These are phyloP conservation scores for Pyropia yezoensis DNA, from an alignment of 23 red algal species.

Conservation along the genomic window DNA sequence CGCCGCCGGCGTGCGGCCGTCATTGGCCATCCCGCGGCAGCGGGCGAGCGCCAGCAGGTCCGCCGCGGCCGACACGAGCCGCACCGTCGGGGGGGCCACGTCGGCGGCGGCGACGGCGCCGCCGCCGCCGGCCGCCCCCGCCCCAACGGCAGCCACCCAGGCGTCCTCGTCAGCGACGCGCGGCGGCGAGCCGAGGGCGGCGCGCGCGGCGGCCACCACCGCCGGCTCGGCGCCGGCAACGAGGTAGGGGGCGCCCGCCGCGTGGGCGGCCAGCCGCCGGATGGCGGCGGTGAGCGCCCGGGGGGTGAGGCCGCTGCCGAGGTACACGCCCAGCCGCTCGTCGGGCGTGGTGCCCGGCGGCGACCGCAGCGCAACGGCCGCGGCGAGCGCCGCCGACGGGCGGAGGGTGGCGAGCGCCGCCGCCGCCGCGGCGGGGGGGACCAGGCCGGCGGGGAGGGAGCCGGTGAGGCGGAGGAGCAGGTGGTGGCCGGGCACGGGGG, in stretches of 20 bases:
- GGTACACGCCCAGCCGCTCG: slow-evolving; percentile 51
- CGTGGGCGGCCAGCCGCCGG: slow-evolving; percentile 13
- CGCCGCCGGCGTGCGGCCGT: slow-evolving; percentile 35
- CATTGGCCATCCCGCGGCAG: slow-evolving; percentile 40
- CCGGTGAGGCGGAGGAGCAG: slow-evolving; percentile 47
- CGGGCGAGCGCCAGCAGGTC: slow-evolving; percentile 32
- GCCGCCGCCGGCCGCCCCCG: no score
- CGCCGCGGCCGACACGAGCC: slow-evolving; percentile 18
- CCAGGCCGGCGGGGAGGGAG: slow-evolving; percentile 21
- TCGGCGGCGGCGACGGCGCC: slow-evolving; percentile 23
- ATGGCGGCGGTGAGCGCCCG: slow-evolving; percentile 32
- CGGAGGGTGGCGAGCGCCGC: slow-evolving; percentile 19
- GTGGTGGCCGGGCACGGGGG: slow-evolving; percentile 23
- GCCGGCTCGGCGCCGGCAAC: slow-evolving; percentile 22
- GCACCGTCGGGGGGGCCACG: slow-evolving; percentile 16
- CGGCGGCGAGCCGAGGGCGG: slow-evolving; percentile 9
- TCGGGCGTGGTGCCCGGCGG: not conserved
- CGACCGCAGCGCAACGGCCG: slow-evolving; percentile 13
- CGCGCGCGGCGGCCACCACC: slow-evolving; percentile 27
- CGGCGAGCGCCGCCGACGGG: slow-evolving; percentile 32
- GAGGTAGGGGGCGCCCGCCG: slow-evolving; percentile 15
- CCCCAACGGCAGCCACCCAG: slow-evolving; percentile 5
- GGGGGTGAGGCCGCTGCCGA: slow-evolving; percentile 22
- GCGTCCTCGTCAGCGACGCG: slow-evolving; percentile 4
- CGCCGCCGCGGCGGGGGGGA: not conserved